These are phyloP conservation scores for Sporisorium reilianum DNA, from an alignment of 1,284 basidiomycete genomes.

Conservation along the genomic window DNA sequence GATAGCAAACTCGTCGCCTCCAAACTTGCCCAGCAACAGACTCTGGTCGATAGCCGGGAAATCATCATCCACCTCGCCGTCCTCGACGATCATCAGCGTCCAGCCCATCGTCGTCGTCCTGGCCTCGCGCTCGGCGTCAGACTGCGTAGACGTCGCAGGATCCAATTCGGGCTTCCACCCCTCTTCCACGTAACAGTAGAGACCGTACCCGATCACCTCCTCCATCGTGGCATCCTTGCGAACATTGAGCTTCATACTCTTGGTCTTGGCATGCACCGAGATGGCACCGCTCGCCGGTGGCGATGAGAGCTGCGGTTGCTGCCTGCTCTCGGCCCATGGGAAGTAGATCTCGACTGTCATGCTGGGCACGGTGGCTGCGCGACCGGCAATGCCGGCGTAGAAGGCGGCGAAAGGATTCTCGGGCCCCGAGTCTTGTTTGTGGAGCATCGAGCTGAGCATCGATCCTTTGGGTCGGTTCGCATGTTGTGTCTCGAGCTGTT, in stretches of 20 bases:
- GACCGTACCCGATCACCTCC: conserved; percentile 91
- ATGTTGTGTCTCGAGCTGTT: conserved; percentile 41
- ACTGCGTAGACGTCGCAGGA: conserved; percentile 15
- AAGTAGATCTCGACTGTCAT: conserved; percentile 85
- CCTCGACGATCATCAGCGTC: conserved; percentile 95
- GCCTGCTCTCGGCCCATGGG: conserved; percentile 77
- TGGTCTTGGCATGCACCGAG: conserved; percentile 47
- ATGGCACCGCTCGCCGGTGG: conserved; percentile 51
- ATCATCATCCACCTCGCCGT: conserved; percentile 98
- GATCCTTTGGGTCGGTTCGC: conserved; percentile 48
- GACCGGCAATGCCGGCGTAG: conserved; percentile 71
- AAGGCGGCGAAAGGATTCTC: conserved; percentile 70
- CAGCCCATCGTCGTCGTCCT: conserved; percentile 84
- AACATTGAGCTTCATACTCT: conserved; percentile 75
- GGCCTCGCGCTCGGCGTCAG: conserved; percentile 74
- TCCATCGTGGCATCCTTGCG: conserved; percentile 91
- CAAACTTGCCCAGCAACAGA: conserved; percentile 86
- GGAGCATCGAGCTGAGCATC: conserved; percentile 46
- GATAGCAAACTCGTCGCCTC: conserved; percentile 90
- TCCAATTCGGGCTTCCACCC: conserved; percentile 82
- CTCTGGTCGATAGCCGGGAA: conserved; percentile 94
- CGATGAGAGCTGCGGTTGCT: conserved; percentile 27
- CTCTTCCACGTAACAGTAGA: conserved; percentile 92
- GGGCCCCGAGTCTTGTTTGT: conserved; percentile 48
- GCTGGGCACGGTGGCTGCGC: conserved; percentile 66